Percentiles rank a stretch among this genome's conserved stretches.
Evolutionary conservation across 768 basidiomycete genomes (phyloP).

Genomic region (Tylopilus vinaceipallidus): DNA sequence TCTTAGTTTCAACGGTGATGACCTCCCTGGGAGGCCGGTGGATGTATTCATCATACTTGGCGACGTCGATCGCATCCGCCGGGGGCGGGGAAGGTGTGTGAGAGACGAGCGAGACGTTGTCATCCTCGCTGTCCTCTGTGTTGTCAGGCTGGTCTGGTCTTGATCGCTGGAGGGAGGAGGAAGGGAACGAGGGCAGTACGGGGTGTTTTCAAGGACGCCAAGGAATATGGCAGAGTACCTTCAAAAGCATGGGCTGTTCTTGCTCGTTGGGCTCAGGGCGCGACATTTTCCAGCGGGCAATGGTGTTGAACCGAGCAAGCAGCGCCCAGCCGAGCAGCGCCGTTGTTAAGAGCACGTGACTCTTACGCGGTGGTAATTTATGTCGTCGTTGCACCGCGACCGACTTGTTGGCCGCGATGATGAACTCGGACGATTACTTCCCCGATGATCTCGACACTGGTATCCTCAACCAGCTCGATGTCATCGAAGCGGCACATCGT

Average conservation of each 20-base stretch:
- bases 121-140: constrained; percentile 53
- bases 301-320: constrained; percentile 22
- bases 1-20: constrained; percentile 79
- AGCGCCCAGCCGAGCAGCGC: too few species aligned
- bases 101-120: constrained; percentile 71
- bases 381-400: neutral
- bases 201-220: constrained; percentile 41
- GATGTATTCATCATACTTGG: constrained; percentile 68
- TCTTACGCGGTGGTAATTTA: neutral
- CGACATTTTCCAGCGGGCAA: constrained; percentile 66
- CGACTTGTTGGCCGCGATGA: constrained; percentile 24
- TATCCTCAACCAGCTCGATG: constrained; percentile 59
- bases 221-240: constrained; percentile 67
- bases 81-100: constrained; percentile 70
- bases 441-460: constrained; percentile 63
- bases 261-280: constrained; percentile 62
- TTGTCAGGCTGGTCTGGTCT: constrained; percentile 38
- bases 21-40: constrained; percentile 53
- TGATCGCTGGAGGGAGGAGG: constrained; percentile 58
- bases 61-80: constrained; percentile 49
- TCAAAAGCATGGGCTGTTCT: constrained; percentile 37
- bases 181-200: constrained; percentile 55
- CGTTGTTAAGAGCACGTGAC: too few species aligned
- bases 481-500: constrained; percentile 63
- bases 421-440: constrained; percentile 81